Percentiles rank a stretch among this genome's conserved stretches.
Evolutionary conservation across 495 filamentous ascomycete species (phyloP).

Genomic region (Annulohypoxylon nitens): DNA sequence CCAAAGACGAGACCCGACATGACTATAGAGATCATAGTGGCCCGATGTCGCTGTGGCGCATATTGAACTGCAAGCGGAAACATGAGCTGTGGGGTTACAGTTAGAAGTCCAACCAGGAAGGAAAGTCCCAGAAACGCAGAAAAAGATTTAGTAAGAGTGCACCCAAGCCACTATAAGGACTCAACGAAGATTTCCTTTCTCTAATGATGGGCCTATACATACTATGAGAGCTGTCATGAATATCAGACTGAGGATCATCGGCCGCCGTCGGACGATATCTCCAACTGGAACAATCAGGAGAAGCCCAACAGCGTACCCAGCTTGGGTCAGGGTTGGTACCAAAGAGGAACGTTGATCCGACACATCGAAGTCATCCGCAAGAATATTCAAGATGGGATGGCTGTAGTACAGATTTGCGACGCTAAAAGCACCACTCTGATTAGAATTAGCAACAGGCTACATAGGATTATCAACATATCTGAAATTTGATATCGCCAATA

Average conservation of each 20-base stretch:
- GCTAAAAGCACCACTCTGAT: conserved; percentile 57
- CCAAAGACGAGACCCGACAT: conserved; percentile 83
- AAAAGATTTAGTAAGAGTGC: conserved; percentile 78
- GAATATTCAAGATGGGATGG: conserved; percentile 75
- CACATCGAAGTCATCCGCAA: conserved; percentile 73
- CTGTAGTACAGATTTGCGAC: conserved; percentile 82
- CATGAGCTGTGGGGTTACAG: conserved; percentile 88
- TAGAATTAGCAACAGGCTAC: conserved; percentile 44
- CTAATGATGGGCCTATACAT: conserved; percentile 28
- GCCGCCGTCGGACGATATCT: conserved; percentile 76
- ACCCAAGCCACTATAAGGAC: conserved; percentile 67
- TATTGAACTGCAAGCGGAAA: conserved; percentile 87
- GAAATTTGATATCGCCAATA: conserved; percentile 45
- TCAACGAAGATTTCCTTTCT: conserved; percentile 17
- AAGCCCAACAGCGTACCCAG: conserved; percentile 81
- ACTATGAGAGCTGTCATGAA: conserved; percentile 75
- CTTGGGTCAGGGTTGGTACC: conserved; percentile 83
- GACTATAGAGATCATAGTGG: conserved; percentile 77
- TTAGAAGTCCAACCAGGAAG: conserved; percentile 78
- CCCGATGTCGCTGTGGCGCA: conserved; percentile 75
- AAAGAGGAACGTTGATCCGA: conserved; percentile 67
- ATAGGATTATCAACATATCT: background rate
- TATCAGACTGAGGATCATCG: conserved; percentile 76
- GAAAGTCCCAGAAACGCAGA: conserved; percentile 74
- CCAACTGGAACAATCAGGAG: conserved; percentile 83